Evolutionary conservation across 768 basidiomycete species (phyloP).

Genomic region (Nevesoporus exiguus): DNA sequence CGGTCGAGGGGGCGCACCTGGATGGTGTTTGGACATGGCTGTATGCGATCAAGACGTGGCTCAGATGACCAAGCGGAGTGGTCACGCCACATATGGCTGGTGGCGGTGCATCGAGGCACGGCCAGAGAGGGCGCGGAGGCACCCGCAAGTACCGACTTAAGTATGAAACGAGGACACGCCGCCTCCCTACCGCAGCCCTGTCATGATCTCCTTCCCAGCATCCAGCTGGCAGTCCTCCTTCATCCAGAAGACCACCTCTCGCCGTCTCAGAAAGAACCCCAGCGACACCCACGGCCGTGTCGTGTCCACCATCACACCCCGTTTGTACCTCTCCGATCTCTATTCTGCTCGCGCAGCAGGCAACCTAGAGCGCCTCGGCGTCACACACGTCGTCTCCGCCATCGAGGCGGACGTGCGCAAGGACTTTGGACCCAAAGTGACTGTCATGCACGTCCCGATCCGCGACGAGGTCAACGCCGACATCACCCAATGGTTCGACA

Average conservation of each 20-base stretch:
- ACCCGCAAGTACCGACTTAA: too few species aligned
- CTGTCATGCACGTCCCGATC: conserved; percentile 50
- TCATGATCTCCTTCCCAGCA: conserved; percentile 34
- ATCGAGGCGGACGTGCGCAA: conserved; percentile 42
- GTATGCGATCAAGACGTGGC: conserved; percentile 11
- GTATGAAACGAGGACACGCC: background rate
- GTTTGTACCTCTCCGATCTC: conserved; percentile 64
- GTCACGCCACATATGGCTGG: background rate
- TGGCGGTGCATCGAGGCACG: conserved; percentile 15
- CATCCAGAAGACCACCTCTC: conserved; percentile 15
- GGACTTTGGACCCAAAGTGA: conserved; percentile 33
- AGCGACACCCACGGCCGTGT: conserved; percentile 19
- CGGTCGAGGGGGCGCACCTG: conserved; percentile 44
- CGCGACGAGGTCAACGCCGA: conserved; percentile 40
- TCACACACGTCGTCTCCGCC: conserved; percentile 72
- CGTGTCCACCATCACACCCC: conserved; percentile 37
- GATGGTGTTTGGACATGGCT: conserved; percentile 87
- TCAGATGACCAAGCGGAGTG: conserved; percentile 7
- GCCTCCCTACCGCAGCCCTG: background rate
- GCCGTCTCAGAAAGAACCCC: conserved; percentile 11
- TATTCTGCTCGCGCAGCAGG: conserved; percentile 49
- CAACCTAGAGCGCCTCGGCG: conserved; percentile 51
- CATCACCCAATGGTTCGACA: conserved; percentile 44
- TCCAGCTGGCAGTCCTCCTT: conserved; percentile 29
- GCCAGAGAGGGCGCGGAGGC: too few species aligned